Percentiles rank a stretch among this genome's conserved stretches.
These are phyloP conservation scores for Curvularia verruculosa DNA, from an alignment of 2,329 filamentous ascomycete species.

Conservation along the genomic window DNA sequence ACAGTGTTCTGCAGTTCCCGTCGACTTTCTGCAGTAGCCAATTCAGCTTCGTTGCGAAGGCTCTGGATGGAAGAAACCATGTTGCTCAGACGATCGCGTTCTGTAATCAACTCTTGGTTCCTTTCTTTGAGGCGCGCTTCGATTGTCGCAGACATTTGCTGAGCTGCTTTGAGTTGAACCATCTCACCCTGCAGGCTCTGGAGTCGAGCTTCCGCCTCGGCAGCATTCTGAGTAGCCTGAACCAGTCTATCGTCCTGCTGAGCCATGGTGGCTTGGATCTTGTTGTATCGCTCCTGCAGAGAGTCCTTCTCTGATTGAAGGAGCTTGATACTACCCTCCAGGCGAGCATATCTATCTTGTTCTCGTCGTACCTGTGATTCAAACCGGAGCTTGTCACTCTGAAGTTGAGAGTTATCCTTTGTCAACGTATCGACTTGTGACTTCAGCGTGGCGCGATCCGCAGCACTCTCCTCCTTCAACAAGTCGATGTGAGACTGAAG, in stretches of 20 bases:
- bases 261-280: slow-evolving; percentile 79
- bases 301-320: slow-evolving; percentile 85
- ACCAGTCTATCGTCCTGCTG: slow-evolving; percentile 90
- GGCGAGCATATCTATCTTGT: slow-evolving; percentile 83
- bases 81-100: slow-evolving; percentile 82
- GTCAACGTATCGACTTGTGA: slow-evolving; percentile 83
- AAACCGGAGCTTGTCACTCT: slow-evolving; percentile 79
- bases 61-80: slow-evolving; percentile 85
- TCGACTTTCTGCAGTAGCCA: slow-evolving; percentile 79
- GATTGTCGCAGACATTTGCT: slow-evolving; percentile 91
- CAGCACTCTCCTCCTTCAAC: slow-evolving; percentile 82
- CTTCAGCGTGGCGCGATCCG: slow-evolving; percentile 80
- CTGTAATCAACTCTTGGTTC: slow-evolving; percentile 82
- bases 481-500: slow-evolving; percentile 88
- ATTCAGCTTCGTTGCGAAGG: slow-evolving; percentile 88
- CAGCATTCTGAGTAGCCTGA: slow-evolving; percentile 89
- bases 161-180: slow-evolving; percentile 92
- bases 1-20: slow-evolving; percentile 79
- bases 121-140: slow-evolving; percentile 87
- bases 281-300: slow-evolving; percentile 80
- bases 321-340: slow-evolving; percentile 85
- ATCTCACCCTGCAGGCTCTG: slow-evolving; percentile 91
- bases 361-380: slow-evolving; percentile 82
- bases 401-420: slow-evolving; percentile 79
- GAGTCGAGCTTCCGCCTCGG: slow-evolving; percentile 79